phyloP scores from a whole-genome alignment of 2,329 filamentous ascomycete genomes.

The Bipolaris gigantea region DNA sequence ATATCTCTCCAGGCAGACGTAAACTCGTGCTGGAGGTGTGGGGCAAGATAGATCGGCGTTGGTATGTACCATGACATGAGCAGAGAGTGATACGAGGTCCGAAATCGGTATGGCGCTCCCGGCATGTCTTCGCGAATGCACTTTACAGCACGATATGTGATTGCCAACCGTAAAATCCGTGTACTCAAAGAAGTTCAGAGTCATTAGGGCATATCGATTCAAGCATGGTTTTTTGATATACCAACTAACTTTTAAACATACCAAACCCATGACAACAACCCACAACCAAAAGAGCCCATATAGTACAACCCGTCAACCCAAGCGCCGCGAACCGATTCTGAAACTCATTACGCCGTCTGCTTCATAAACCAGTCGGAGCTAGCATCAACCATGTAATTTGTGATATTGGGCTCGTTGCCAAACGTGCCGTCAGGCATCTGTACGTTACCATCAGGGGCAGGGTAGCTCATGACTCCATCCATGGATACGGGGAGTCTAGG shows the following conservation, averaged over 20 bases:
- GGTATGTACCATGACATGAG: neutral
- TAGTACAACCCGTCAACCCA: neutral
- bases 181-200: neutral
- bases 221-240: neutral
- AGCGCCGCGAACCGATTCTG: neutral
- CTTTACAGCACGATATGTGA: neutral
- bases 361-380: conserved; percentile 71
- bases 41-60: neutral
- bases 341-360: conserved; percentile 15
- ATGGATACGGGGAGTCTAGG: conserved; percentile 64
- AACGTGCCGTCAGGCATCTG: conserved; percentile 30
- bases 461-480: conserved; percentile 35
- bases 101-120: conserved; percentile 15
- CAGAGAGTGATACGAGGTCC: conserved; percentile 5
- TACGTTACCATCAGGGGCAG: conserved; percentile 33
- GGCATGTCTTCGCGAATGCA: neutral
- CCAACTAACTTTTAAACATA: neutral
- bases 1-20: too few species aligned
- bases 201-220: neutral
- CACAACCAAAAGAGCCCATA: neutral
- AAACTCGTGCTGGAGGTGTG: neutral
- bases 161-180: neutral
- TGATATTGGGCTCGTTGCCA: conserved; percentile 72
- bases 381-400: conserved; percentile 74
- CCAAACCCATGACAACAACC: neutral